Conservation (phyloP, 192 early-diverging fungal species). For the Rhizoclosmatium sp. region DNA sequence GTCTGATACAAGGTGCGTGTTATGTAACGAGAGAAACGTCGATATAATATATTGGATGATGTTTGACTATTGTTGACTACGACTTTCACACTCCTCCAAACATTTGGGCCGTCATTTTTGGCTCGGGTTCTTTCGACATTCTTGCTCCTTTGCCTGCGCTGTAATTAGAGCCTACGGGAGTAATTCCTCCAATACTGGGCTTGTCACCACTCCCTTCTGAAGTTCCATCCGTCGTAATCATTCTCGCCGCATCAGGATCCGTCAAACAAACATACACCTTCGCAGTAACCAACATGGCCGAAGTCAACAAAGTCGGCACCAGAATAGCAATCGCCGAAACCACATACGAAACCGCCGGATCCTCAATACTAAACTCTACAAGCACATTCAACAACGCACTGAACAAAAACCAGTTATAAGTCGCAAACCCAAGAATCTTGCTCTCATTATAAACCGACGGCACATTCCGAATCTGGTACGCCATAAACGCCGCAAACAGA, state of each 20-base stretch:
- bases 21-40: no score
- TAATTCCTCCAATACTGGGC: background rate
- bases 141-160: background rate
- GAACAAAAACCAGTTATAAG: conserved; percentile 21
- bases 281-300: background rate
- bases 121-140: background rate
- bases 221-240: background rate
- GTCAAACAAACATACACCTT: conserved; percentile 11
- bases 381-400: conserved; percentile 12
- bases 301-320: background rate
- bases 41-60: no score
- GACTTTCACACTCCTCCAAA: background rate
- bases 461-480: conserved; percentile 20
- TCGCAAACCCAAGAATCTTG: conserved; percentile 16
- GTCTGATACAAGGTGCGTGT: no score
- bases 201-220: background rate
- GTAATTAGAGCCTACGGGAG: background rate
- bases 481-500: background rate
- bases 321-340: background rate
- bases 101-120: background rate
- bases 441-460: conserved; percentile 20
- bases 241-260: conserved; percentile 1
- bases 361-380: background rate
- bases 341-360: background rate
- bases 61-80: no score